A percentile compares a stretch with the other conserved stretches of the same genome.
These are phyloP conservation scores for Bombardia bombarda DNA, from an alignment of 495 filamentous ascomycete species.

Conservation along the genomic window DNA sequence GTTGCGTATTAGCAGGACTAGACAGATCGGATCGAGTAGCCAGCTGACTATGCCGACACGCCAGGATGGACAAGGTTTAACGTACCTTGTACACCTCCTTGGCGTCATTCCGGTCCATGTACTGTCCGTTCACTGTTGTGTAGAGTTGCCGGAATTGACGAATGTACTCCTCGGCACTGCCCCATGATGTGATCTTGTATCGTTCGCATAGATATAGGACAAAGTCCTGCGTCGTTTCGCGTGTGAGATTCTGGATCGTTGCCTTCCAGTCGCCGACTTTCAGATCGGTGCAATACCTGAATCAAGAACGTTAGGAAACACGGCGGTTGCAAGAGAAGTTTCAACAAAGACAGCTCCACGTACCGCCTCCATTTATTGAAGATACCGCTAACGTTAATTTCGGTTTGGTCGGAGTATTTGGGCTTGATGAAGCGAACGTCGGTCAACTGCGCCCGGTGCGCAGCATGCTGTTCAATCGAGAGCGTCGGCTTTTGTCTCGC, in stretches of 20 bases:
- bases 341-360: no score
- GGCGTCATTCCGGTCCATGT: slow-evolving; percentile 14
- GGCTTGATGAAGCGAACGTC: slow-evolving; percentile 8
- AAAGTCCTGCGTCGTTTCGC: slow-evolving; percentile 16
- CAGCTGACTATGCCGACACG: not conserved
- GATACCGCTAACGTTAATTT: slow-evolving; percentile 15
- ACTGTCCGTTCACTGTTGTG: slow-evolving; percentile 10
- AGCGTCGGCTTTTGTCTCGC: not conserved
- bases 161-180: slow-evolving; percentile 9
- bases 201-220: slow-evolving; percentile 11
- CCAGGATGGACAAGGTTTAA: slow-evolving; percentile 9
- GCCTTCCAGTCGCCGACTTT: slow-evolving; percentile 10
- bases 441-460: slow-evolving; percentile 3
- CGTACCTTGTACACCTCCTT: slow-evolving; percentile 30
- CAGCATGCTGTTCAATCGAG: not conserved
- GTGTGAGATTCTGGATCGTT: slow-evolving; percentile 7
- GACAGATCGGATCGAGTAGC: no score
- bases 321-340: not conserved
- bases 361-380: slow-evolving; percentile 11
- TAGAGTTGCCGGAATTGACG: slow-evolving; percentile 17
- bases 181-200: slow-evolving; percentile 7
- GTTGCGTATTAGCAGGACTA: not conserved
- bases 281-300: slow-evolving; percentile 5
- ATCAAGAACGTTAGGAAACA: not conserved
- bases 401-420: slow-evolving; percentile 10